Percentiles rank a stretch among this genome's conserved stretches.
These are phyloP conservation scores for Allium fistulosum DNA, from an alignment of 106 monocot genomes.

Conservation along the genomic window DNA sequence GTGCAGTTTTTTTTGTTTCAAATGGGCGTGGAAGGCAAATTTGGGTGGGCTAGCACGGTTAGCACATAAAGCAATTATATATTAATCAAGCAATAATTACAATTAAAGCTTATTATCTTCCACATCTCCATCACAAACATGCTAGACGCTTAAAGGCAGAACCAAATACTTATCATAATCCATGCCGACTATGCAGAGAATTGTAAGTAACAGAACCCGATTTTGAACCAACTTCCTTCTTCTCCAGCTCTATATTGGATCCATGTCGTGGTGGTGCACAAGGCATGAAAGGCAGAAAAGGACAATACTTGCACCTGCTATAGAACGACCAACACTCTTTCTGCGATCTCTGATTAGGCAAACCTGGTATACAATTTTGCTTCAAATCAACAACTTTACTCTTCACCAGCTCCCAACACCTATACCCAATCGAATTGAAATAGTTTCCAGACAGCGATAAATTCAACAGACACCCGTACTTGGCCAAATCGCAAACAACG, in stretches of 20 bases:
- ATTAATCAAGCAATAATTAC: too few species aligned
- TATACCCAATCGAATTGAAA: slow-evolving; percentile 7
- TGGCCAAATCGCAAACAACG: slow-evolving; percentile 10
- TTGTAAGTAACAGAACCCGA: background rate
- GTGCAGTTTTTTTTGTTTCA: too few species aligned
- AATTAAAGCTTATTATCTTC: too few species aligned
- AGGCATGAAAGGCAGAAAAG: background rate
- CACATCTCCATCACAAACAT: too few species aligned
- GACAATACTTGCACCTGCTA: background rate
- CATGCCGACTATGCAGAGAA: background rate
- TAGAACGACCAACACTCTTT: slow-evolving; percentile 3
- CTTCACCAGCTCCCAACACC: slow-evolving; percentile 4
- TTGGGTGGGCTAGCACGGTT: too few species aligned
- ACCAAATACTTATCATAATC: background rate
- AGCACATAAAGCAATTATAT: too few species aligned
- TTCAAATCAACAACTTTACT: background rate
- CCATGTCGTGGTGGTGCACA: background rate
- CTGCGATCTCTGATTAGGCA: slow-evolving; percentile 1
- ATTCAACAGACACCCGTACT: background rate
- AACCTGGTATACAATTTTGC: slow-evolving; percentile 3
- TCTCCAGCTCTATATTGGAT: background rate
- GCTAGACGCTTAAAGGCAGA: too few species aligned
- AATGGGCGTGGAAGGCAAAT: too few species aligned
- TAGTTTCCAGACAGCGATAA: slow-evolving; percentile 6
- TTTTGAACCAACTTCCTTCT: background rate